A percentile compares a stretch with the other conserved stretches of the same genome.
phyloP scores from a whole-genome alignment of 352 stramenopile genomes.

The Phytophthora rubi region DNA sequence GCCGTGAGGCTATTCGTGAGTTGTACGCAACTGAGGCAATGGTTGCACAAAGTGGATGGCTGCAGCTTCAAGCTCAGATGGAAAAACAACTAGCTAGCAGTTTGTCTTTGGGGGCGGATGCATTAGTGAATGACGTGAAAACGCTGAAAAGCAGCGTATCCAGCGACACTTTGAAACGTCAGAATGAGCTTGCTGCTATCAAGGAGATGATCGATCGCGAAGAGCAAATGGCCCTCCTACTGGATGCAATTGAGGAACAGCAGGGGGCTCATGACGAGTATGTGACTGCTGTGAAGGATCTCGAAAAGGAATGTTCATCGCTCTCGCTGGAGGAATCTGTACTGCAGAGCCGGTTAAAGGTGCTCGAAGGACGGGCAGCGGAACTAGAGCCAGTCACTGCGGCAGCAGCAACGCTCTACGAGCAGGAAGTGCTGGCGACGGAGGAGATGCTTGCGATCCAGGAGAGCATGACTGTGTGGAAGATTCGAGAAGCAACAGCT shows the following conservation, averaged over 20 bases:
- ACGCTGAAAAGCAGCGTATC: conserved; percentile 47
- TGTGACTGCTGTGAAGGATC: conserved; percentile 50
- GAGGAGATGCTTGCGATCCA: conserved; percentile 68
- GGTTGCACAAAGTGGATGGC: conserved; percentile 64
- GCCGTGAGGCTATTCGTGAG: conserved; percentile 47
- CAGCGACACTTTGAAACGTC: conserved; percentile 45
- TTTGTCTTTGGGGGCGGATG: conserved; percentile 41
- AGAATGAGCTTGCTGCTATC: conserved; percentile 65
- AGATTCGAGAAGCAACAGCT: conserved; percentile 52
- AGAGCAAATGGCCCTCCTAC: conserved; percentile 64
- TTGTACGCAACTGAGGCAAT: conserved; percentile 55
- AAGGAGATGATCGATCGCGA: conserved; percentile 76
- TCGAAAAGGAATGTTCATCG: conserved; percentile 68
- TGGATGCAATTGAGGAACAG: conserved; percentile 86
- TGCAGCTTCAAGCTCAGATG: conserved; percentile 65
- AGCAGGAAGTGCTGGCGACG: conserved; percentile 50
- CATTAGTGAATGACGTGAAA: conserved; percentile 55
- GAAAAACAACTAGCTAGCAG: conserved; percentile 55
- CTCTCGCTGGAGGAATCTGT: conserved; percentile 75
- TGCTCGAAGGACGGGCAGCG: conserved; percentile 54
- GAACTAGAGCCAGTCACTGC: conserved; percentile 56
- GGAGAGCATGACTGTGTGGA: conserved; percentile 58
- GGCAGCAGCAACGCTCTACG: conserved; percentile 26
- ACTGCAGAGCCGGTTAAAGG: conserved; percentile 61
- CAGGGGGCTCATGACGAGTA: conserved; percentile 71